These are phyloP conservation scores for Candida loeiensis DNA, from an alignment of 805 yeast genomes.

Conservation along the genomic window DNA sequence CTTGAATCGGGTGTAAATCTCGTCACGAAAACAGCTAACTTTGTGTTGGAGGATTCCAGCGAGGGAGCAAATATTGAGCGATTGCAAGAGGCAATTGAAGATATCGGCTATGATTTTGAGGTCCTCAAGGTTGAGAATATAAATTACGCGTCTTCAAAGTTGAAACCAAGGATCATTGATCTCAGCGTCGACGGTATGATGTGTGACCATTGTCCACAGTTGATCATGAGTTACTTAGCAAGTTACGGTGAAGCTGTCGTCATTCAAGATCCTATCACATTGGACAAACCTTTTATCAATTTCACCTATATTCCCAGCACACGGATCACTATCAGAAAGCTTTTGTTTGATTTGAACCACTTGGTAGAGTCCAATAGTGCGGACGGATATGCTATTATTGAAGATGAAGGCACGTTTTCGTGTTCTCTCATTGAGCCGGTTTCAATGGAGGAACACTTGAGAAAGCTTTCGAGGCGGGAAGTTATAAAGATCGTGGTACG, in stretches of 20 bases:
- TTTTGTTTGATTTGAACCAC: slow-evolving; percentile 47
- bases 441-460: slow-evolving; percentile 62
- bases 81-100: slow-evolving; percentile 54
- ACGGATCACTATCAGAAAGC: slow-evolving; percentile 52
- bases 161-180: slow-evolving; percentile 52
- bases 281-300: slow-evolving; percentile 54
- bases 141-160: slow-evolving; percentile 46
- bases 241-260: slow-evolving; percentile 56
- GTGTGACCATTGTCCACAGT: slow-evolving; percentile 66
- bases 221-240: slow-evolving; percentile 46
- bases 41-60: slow-evolving; percentile 46
- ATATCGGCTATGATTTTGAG: slow-evolving; percentile 63
- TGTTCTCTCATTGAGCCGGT: slow-evolving; percentile 52
- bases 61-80: slow-evolving; percentile 25
- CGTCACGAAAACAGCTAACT: slow-evolving; percentile 61
- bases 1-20: slow-evolving; percentile 51
- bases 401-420: slow-evolving; percentile 35
- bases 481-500: slow-evolving; percentile 44
- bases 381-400: slow-evolving; percentile 18
- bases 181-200: slow-evolving; percentile 62
- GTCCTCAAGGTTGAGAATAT: slow-evolving; percentile 42
- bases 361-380: slow-evolving; percentile 29
- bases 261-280: slow-evolving; percentile 52
- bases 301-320: slow-evolving; percentile 60
- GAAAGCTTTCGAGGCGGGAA: slow-evolving; percentile 47